Base-by-base conservation (phyloP, 257 asterid species). In the Catharanthus roseus region DNA sequence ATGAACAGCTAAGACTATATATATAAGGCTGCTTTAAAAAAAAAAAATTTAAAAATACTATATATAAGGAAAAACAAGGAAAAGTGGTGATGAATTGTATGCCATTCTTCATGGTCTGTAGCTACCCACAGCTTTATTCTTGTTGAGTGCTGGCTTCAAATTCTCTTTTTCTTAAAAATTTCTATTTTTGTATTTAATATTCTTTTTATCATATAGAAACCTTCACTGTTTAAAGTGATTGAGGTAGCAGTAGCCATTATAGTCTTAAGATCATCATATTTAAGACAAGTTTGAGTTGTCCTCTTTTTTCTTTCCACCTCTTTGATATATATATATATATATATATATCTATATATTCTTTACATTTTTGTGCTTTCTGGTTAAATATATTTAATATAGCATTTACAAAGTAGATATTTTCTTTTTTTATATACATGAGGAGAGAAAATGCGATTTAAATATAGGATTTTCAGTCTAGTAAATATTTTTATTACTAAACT, bases 101-200 rank as follows among this genome's bases (percentile, higher is more conserved):
- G 31, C 31, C 19, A 10, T 28, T 55, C 62, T 55, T 55, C 62
- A 61, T 34, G 67, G 44, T 61, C 10, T 61, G 45, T 33, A 61
- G 24, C 67, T 61, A 61, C 67, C 67, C 28, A 61, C 67, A 33
- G 44, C 67, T 61, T 61, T 61, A 2, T 58, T 29, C 41, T 58
- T 58, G 65, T 29, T 58, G 41, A 29, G 41, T 5, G 65, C 16
- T 19, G 29, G 29, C 4, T n/a, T n/a, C n/a, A n/a, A n/a, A n/a
- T n/a, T n/a, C n/a, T 38, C 3, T 38, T 38, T 38, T 38, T 38
- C 42, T 38, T 38, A 8, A 38, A 34, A 34, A 26, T 61, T 61
- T 61, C 16, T 56, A 7, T 28, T 26, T 11, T 61, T 33, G 67
- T 45, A 61, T 61, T 61, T 33, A 61, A 34, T 61, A 13, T 31